Evolutionary conservation across 345 rosid species (phyloP).

Genomic region (Aquilaria malaccensis): DNA sequence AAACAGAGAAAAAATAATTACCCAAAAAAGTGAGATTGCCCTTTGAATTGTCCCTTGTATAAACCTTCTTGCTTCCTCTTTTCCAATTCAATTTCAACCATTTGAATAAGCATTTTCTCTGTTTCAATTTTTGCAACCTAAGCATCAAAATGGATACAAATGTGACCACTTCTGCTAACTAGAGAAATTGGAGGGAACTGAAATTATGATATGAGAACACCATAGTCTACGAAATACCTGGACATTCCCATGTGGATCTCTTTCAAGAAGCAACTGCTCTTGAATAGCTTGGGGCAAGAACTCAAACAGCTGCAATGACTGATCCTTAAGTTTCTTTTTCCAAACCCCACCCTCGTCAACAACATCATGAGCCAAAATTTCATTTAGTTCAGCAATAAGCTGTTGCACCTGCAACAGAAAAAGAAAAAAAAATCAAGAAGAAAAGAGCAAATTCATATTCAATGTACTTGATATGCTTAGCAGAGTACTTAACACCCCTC

Average conservation of each 20-base stretch:
- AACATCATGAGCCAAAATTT: conserved; percentile 70
- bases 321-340: conserved; percentile 70
- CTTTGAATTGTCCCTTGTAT: conserved; percentile 58
- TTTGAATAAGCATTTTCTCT: conserved; percentile 97
- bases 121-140: conserved; percentile 98
- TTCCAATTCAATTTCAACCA: conserved; percentile 92
- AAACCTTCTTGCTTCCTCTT: conserved; percentile 71
- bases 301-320: conserved; percentile 70
- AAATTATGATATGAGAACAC: conserved; percentile 6
- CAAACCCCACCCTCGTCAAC: conserved; percentile 74
- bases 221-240: conserved; percentile 44
- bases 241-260: conserved; percentile 99
- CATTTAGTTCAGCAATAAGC: conserved; percentile 85
- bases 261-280: conserved; percentile 92
- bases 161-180: neutral
- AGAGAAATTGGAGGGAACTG: neutral
- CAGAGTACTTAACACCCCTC: neutral
- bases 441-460: conserved; percentile 1
- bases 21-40: conserved; percentile 98
- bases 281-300: conserved; percentile 80
- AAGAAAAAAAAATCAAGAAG: neutral
- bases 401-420: conserved; percentile 60
- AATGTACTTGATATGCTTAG: neutral
- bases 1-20: conserved; percentile 16
- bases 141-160: neutral